Evolutionary conservation across 139 green algal genomes (phyloP).

Genomic region (Tetradesmus obliquus): DNA sequence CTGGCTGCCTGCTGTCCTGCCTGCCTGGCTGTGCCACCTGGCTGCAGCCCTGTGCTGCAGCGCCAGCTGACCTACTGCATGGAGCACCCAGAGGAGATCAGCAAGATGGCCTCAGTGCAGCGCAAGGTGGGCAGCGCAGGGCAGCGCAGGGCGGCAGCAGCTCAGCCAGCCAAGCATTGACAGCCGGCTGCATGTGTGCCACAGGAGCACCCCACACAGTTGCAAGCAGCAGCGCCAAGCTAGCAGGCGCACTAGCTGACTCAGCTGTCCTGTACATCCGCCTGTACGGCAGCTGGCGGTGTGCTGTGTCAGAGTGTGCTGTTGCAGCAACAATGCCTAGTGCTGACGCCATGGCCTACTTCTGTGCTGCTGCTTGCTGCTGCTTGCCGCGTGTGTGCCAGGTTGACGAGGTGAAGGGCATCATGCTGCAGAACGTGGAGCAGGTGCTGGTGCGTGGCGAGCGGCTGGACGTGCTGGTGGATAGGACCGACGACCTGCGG

Average conservation of each 20-base stretch:
- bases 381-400: neutral
- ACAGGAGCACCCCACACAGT: neutral
- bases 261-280: neutral
- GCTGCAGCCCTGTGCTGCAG: conserved; percentile 28
- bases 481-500: conserved; percentile 89
- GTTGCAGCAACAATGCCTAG: neutral
- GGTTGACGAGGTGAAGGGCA: conserved; percentile 82
- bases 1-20: neutral
- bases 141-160: neutral
- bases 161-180: neutral
- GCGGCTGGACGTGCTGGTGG: conserved; percentile 95
- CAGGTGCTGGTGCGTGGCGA: conserved; percentile 94
- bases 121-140: conserved; percentile 73
- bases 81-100: conserved; percentile 94
- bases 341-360: neutral
- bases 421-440: conserved; percentile 96
- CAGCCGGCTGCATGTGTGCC: neutral
- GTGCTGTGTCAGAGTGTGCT: too few relatives aligned
- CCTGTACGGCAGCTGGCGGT: neutral
- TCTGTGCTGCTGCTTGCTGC: conserved; percentile 1
- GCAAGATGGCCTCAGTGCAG: conserved; percentile 91
- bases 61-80: conserved; percentile 85
- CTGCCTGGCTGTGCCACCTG: neutral
- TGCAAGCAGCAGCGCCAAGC: neutral
- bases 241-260: neutral